Conservation (phyloP, 2,329 filamentous ascomycete species). For the Aphanocladium album region DNA sequence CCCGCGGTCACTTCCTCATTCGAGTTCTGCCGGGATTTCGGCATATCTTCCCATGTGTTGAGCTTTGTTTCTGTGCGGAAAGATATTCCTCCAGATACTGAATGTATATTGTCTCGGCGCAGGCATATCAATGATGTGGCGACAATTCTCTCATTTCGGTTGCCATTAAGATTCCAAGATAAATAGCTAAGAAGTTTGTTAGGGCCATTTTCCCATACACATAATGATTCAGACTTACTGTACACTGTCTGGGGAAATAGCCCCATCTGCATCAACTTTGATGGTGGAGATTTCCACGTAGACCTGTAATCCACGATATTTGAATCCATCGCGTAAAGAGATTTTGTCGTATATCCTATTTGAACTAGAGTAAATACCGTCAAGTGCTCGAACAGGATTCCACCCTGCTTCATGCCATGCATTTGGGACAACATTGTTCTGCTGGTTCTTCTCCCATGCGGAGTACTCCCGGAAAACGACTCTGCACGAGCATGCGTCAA, state of each 20-base stretch:
- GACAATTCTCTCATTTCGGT: slow-evolving; percentile 2
- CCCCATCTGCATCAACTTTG: background rate
- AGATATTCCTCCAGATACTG: background rate
- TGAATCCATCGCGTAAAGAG: background rate
- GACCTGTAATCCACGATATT: background rate
- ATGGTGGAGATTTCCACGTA: background rate
- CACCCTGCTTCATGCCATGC: background rate
- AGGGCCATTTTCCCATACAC: no score
- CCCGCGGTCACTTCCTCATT: background rate
- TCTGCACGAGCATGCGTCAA: background rate
- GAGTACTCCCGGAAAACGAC: background rate
- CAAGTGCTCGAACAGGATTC: background rate
- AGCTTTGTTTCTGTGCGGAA: background rate
- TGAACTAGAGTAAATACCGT: background rate
- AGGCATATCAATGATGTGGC: background rate
- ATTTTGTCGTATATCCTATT: background rate
- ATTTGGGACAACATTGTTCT: background rate
- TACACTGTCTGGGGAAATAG: background rate
- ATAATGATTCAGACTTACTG: background rate
- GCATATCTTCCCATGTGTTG: background rate
- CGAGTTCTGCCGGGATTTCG: background rate
- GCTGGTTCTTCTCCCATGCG: background rate
- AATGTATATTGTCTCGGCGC: background rate
- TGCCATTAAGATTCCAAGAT: background rate
- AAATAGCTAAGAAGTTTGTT: background rate